Conservation (phyloP, 208 protist genomes). For the Wallacemonas sp. region DNA sequence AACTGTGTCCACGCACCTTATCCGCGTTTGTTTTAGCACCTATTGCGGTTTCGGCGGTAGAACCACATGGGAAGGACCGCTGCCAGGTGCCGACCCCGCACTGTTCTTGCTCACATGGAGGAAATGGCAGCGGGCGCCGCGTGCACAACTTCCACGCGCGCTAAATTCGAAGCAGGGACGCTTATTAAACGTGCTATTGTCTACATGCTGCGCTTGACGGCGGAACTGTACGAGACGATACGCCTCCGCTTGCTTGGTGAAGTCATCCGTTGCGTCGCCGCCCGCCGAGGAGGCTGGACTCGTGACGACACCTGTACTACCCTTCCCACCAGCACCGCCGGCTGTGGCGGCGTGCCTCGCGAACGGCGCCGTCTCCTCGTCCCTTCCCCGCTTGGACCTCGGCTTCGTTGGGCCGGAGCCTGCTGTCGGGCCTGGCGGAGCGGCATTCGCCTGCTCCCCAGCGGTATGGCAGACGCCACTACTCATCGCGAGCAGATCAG, state of each 20-base stretch:
- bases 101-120: conserved; percentile 60
- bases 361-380: too few relatives aligned
- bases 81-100: conserved; percentile 15
- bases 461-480: not conserved
- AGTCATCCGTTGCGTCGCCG: conserved; percentile 9
- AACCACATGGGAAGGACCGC: not conserved
- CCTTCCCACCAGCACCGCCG: too few relatives aligned
- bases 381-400: too few relatives aligned
- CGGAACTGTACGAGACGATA: conserved; percentile 76
- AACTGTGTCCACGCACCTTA: too few relatives aligned
- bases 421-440: too few relatives aligned
- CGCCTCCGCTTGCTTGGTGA: conserved; percentile 47
- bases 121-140: conserved; percentile 64
- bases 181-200: conserved; percentile 25
- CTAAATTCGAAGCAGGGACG: conserved; percentile 61
- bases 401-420: too few relatives aligned
- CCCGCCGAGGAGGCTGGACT: too few relatives aligned
- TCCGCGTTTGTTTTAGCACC: too few relatives aligned
- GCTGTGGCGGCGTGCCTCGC: too few relatives aligned
- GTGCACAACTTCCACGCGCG: conserved; percentile 62
- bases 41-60: too few relatives aligned
- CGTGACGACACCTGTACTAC: too few relatives aligned
- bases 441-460: too few relatives aligned
- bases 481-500: not conserved
- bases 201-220: conserved; percentile 66